These are phyloP conservation scores for Stevia rebaudiana DNA, from an alignment of 140 eudicot genomes.

Conservation along the genomic window DNA sequence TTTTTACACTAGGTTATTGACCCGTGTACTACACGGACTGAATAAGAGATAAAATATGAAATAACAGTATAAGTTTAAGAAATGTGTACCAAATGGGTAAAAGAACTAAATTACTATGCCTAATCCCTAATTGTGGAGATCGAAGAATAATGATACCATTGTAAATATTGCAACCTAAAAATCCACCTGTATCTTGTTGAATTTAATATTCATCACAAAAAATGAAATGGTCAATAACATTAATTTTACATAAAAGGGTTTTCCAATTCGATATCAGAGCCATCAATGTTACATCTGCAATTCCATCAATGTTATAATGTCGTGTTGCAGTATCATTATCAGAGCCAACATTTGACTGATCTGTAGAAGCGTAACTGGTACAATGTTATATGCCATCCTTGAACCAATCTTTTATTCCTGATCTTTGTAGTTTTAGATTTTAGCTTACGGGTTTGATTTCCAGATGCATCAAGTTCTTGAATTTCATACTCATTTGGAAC, in stretches of 20 bases:
- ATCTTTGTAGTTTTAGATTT: slow-evolving; percentile 23
- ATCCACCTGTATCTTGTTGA: no score
- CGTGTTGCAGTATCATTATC: slow-evolving; percentile 41
- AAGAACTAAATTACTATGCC: no score
- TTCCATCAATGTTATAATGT: slow-evolving; percentile 50
- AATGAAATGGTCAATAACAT: no score
- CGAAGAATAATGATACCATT: no score
- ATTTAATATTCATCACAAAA: no score
- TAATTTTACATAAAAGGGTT: background rate
- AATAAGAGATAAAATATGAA: no score
- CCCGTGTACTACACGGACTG: no score
- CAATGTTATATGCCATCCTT: slow-evolving; percentile 52
- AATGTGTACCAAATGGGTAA: no score
- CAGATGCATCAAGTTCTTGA: slow-evolving; percentile 11
- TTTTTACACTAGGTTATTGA: no score
- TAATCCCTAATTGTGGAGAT: no score
- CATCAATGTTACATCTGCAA: slow-evolving; percentile 82
- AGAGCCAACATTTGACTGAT: slow-evolving; percentile 34
- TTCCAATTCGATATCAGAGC: slow-evolving; percentile 1
- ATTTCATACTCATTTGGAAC: slow-evolving; percentile 24
- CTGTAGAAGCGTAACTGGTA: slow-evolving; percentile 33
- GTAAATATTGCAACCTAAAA: no score
- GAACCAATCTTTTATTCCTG: slow-evolving; percentile 44
- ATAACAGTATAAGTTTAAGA: no score
- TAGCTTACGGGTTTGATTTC: slow-evolving; percentile 22